Evolutionary conservation across 805 yeast genomes (phyloP), one percentile per base, ranked within the genome.

Genomic region (Metschnikowia kofuensis): DNA sequence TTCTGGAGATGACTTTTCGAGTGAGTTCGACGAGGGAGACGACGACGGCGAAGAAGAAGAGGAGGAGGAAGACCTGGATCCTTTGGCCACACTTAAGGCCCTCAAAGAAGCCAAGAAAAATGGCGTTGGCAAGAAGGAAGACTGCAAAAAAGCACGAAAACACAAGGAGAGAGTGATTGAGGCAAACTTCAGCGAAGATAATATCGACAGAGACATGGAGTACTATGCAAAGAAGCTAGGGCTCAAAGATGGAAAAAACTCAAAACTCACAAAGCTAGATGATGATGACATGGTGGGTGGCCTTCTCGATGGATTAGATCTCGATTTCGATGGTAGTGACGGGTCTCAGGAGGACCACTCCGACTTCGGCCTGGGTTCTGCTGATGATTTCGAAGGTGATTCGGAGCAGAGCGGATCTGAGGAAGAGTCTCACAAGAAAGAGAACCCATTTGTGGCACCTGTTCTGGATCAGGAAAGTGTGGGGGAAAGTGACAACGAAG

Each of bases 141-240:
- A 42, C 53, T 58, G 54, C 66, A 45, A 50, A 40, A 42, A 31
- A 13, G 36, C 5, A 12, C 50, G 44, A 46, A 21, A 46, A 39
- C 31, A 44, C 7, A 40, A 48, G 29, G 45, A 45, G 40, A 50
- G 50, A 40, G 47, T 52, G 6, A 35, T 63, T 12, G 58, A 54
- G 41, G 56, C 58, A 15, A 41, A 42, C 6, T 56, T 56, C 32
- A 21, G 31, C 2, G 57, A 48, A 16, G 59, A 56, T 28, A 51
- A 57, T 9, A 46, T 52, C 56, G 95, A 88, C 50, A 84, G 80
- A 48, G 96, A 91, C 46, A 83, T 87, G 68, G 81, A 78, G 38
- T 89, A 85, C 61, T 91, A 89, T 64, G 91, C 97, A 4, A 85
- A 85, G 53, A 84, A 87, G 59, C 72, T 91, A 9, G 95, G 95